Evolutionary conservation across 441 rosid species (phyloP), one percentile per base, ranked within the genome.

Genomic region (Erodium texanum): DNA sequence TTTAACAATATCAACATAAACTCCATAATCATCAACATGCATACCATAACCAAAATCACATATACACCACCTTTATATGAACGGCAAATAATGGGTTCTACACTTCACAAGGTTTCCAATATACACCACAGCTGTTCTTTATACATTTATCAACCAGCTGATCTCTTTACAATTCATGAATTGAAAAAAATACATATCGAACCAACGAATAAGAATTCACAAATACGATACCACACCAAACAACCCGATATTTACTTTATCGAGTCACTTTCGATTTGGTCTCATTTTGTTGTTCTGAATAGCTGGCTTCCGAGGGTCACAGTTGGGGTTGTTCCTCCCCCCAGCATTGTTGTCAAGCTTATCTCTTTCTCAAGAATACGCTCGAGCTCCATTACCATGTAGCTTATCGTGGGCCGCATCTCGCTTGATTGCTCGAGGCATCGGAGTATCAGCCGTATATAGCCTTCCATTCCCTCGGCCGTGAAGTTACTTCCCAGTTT

Each of bases 121-220:
- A 71, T 50, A 76, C 79, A 75, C 68, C 64, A 68, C 88, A 84
- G 88, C 93, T 79, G 85, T 83, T 82, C 77, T 88, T 86, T 89
- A 76, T 89, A 89, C 96, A 92, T 80, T 92, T 88, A 74, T 52
- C 83, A 86, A 85, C 80, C 93, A 89, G 90, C 96, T 83, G 86
- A 75, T 34, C 76, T 75, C 87, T 82, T 77, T 76, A 29, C 0
- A 43, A 52, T 20, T 62, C n/a, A 19, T 24, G 71, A 73, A 61
- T 24, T n/a, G n/a, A n/a, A n/a, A 52, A 5, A 52, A 5, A 16
- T 4, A 18, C n/a, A n/a, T 5, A 52, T 16, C 8, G 7, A 14
- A 58, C 32, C 22, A 58, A 63, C 22, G n/a, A 15, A 58, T 19
- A 67, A 58, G 23, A 67, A 11, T 36, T 52, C 59, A 52, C 15